These are phyloP conservation scores for Vanrija pseudolonga DNA, from an alignment of 1,284 basidiomycete genomes.

Conservation along the genomic window DNA sequence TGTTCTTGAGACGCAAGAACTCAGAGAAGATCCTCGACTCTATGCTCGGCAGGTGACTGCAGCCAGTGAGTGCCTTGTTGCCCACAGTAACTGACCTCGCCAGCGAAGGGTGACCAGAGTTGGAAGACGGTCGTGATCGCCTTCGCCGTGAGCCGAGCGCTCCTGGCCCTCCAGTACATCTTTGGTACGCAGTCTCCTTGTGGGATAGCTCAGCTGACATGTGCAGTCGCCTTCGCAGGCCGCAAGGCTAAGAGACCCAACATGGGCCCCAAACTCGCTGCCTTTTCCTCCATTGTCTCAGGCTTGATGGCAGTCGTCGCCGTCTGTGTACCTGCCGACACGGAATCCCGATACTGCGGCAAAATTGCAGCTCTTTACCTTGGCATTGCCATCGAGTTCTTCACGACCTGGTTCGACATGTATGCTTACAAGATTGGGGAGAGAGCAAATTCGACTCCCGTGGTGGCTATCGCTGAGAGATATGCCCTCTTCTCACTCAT, in stretches of 20 bases:
- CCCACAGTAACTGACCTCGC: background rate
- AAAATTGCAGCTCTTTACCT: slow-evolving; percentile 33
- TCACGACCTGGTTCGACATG: slow-evolving; percentile 1
- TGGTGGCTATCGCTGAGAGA: slow-evolving; percentile 4
- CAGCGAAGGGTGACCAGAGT: slow-evolving; percentile 6
- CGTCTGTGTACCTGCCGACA: slow-evolving; percentile 9
- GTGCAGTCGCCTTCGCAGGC: background rate
- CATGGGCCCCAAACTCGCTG: background rate
- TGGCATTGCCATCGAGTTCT: slow-evolving; percentile 19
- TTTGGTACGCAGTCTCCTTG: background rate
- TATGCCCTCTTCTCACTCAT: slow-evolving; percentile 35
- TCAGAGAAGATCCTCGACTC: background rate
- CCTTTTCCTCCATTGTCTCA: slow-evolving; percentile 1
- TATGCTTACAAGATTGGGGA: slow-evolving; percentile 1
- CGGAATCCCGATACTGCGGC: background rate
- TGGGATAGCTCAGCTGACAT: background rate
- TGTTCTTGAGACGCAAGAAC: background rate
- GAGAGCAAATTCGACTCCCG: background rate
- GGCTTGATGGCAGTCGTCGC: slow-evolving; percentile 15
- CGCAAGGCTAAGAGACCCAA: background rate
- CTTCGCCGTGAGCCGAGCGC: slow-evolving; percentile 15
- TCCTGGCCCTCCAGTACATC: slow-evolving; percentile 21
- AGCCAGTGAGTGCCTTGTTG: background rate
- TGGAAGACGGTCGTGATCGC: slow-evolving; percentile 23
- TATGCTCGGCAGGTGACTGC: background rate